These are phyloP conservation scores for Mycosarcoma maydis DNA, from an alignment of 1,284 basidiomycete genomes.

Conservation along the genomic window DNA sequence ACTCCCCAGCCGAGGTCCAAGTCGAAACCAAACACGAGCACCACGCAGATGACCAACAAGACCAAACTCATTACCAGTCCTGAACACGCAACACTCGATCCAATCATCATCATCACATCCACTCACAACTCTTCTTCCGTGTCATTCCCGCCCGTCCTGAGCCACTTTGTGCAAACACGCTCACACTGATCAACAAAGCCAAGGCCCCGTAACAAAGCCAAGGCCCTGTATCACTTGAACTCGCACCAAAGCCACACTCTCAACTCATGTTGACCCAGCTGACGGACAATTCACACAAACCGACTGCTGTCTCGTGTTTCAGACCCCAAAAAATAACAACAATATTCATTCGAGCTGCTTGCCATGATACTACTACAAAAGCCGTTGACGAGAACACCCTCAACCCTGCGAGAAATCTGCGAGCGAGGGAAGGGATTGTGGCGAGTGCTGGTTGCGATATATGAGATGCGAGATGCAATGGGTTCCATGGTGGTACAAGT, in stretches of 20 bases:
- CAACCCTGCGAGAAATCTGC: slow-evolving; percentile 14
- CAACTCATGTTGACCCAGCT: too few species aligned
- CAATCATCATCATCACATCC: too few species aligned
- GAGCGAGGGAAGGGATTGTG: slow-evolving; percentile 23
- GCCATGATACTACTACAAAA: slow-evolving; percentile 43
- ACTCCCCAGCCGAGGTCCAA: slow-evolving; percentile 3
- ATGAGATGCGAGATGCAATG: slow-evolving; percentile 24
- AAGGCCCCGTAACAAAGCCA: too few species aligned
- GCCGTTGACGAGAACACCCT: slow-evolving; percentile 33
- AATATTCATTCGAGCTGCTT: slow-evolving; percentile 31
- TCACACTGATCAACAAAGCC: too few species aligned
- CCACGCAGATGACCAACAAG: slow-evolving; percentile 6
- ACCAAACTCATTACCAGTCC: slow-evolving; percentile 2
- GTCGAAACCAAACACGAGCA: slow-evolving; percentile 3
- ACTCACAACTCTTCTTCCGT: too few species aligned
- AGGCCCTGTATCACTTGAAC: too few species aligned
- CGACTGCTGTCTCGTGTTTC: too few species aligned
- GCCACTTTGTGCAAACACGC: neutral
- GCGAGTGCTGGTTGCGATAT: slow-evolving; percentile 33
- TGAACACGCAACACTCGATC: too few species aligned
- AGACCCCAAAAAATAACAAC: too few species aligned
- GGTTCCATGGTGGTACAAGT: slow-evolving; percentile 31
- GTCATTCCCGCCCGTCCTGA: too few species aligned
- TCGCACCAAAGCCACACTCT: too few species aligned
- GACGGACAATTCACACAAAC: too few species aligned